Evolutionary conservation across 768 basidiomycete genomes (phyloP), one percentile per base, ranked within the genome.

Genomic region (Rhodotorula graminis): DNA sequence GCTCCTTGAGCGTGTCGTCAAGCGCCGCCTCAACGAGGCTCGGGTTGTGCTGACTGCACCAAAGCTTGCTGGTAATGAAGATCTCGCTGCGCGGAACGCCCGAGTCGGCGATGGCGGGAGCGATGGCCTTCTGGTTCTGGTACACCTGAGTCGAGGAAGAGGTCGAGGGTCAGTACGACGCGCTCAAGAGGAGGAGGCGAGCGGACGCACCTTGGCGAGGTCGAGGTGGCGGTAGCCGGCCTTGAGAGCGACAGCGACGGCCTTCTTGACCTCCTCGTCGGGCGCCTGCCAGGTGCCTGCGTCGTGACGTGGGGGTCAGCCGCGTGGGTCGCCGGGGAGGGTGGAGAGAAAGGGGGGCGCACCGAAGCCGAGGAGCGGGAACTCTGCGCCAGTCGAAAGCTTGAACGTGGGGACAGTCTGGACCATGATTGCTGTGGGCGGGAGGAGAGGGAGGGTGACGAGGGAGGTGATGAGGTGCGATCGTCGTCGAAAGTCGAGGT

Each of bases 191-290:
- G 37, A 37, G 3, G 53, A 29, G n/a, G 23, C 27, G 14, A 25
- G 23, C 53, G 53, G 5, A 14, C 59, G 37, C 59, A 60, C 60
- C 61, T 72, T 72, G 52, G 91, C 92, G 29, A 90, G 85, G 81
- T 94, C 92, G 74, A 94, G 86, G 81, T 94, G 92, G 61, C 90
- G 60, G 80, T 92, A 93, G 1, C 91, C 91, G 42, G 85, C 85
- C 64, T 85, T 83, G 47, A 93, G 84, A 42, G 92, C 91, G 76
- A 71, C 70, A 19, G 77, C 72, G n/a, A 81, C 80, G 25, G 80
- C 81, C 3, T 74, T 60, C 61, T 72, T 21, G 53, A 92, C 91
- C 79, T 92, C 89, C 40, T 87, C 83, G 16, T 88, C 88, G 78
- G 88, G 83, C 14, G 90, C 88, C 67, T 88, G 83, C 90, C 90